These are phyloP conservation scores for Penicillium coprophilum DNA, from an alignment of 495 filamentous ascomycete species.

Conservation along the genomic window DNA sequence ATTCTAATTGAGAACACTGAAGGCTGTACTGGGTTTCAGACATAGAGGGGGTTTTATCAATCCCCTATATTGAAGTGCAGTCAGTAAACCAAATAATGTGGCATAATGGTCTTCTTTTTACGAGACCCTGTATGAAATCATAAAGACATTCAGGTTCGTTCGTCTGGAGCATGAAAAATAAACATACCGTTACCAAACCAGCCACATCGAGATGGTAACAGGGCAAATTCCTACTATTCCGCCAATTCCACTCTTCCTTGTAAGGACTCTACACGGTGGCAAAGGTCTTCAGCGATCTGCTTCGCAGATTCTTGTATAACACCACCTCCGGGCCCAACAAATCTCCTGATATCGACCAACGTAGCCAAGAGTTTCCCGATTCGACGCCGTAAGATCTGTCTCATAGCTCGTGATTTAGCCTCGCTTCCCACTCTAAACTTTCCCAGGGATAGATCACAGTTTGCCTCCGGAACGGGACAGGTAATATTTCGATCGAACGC, in stretches of 20 bases:
- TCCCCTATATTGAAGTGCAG: not conserved
- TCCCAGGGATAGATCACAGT: not conserved
- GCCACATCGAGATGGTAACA: conserved; percentile 1
- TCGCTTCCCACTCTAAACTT: not conserved
- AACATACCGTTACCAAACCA: conserved; percentile 1
- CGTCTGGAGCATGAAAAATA: conserved; percentile 3
- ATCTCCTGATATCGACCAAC: not conserved
- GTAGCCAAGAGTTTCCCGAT: not conserved
- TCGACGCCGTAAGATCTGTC: not conserved
- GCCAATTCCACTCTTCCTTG: conserved; percentile 4
- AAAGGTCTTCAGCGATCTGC: not conserved
- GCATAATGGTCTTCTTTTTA: not conserved
- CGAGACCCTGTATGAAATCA: not conserved
- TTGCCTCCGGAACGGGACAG: conserved; percentile 1
- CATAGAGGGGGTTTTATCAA: not conserved
- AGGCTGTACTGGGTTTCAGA: not conserved
- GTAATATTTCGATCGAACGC: not conserved
- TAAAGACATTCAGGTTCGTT: conserved; percentile 1
- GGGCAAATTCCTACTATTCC: conserved; percentile 1
- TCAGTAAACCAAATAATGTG: not conserved
- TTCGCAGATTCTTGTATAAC: not conserved
- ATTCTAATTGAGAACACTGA: not conserved
- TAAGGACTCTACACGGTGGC: not conserved
- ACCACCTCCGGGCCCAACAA: not conserved
- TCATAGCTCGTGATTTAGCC: not conserved